phyloP scores from a whole-genome alignment of 306 rosid genomes.

The Corylus heterophylla region DNA sequence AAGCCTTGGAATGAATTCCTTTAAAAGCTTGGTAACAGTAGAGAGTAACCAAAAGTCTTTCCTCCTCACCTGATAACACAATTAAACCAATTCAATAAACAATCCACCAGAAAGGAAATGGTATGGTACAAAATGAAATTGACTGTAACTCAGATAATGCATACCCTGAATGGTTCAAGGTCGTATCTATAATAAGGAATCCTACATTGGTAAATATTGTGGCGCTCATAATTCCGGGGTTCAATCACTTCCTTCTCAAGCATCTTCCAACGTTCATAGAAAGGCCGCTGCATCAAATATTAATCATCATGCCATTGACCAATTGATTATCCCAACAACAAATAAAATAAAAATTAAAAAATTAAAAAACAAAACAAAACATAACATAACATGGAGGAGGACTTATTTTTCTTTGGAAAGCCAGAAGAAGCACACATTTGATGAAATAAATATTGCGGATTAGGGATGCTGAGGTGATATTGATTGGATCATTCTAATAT shows the following conservation, averaged over 20 bases:
- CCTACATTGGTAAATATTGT: constrained; percentile 53
- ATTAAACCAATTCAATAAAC: constrained; percentile 29
- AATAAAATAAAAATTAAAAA: neutral
- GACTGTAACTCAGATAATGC: constrained; percentile 22
- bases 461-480: neutral
- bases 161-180: constrained; percentile 93
- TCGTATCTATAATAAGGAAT: constrained; percentile 82
- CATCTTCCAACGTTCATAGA: constrained; percentile 95
- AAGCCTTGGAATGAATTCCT: constrained; percentile 87
- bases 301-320: constrained; percentile 28
- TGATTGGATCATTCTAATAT: neutral
- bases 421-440: neutral
- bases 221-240: constrained; percentile 87
- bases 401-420: neutral
- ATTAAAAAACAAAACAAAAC: neutral
- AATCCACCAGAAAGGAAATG: constrained; percentile 21
- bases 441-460: neutral
- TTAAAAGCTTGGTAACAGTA: constrained; percentile 75
- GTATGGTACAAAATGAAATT: neutral
- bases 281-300: constrained; percentile 79
- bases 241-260: constrained; percentile 97
- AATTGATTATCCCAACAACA: neutral
- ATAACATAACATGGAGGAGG: too few relatives aligned
- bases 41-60: constrained; percentile 97
- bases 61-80: constrained; percentile 81